Percentiles rank a stretch among this genome's conserved stretches.
phyloP scores from a whole-genome alignment of 164 flowering plant species.

The Houttuynia cordata region DNA sequence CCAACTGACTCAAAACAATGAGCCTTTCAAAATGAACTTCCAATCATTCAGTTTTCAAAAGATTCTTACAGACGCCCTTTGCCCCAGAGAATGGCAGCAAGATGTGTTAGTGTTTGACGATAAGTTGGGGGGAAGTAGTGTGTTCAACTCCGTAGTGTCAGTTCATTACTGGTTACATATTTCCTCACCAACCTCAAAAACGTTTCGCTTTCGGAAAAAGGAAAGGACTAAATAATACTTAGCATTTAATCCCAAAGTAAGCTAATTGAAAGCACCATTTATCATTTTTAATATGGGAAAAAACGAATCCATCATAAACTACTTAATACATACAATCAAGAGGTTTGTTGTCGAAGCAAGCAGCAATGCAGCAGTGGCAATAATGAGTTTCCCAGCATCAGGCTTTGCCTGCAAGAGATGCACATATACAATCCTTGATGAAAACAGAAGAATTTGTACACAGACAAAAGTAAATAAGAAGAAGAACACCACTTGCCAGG shows the following conservation, averaged over 20 bases:
- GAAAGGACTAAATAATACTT: not conserved
- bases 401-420: constrained; percentile 57
- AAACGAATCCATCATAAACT: not conserved
- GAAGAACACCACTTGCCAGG: constrained; percentile 41
- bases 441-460: not conserved
- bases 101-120: too few species aligned
- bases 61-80: too few species aligned
- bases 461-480: not conserved
- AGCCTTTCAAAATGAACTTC: too few species aligned
- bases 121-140: too few species aligned
- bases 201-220: not conserved
- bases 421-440: constrained; percentile 1
- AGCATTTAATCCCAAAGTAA: not conserved
- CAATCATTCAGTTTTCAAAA: too few species aligned
- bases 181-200: not conserved
- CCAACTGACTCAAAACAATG: too few species aligned
- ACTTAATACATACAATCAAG: constrained; percentile 40
- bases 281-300: not conserved
- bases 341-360: constrained; percentile 54
- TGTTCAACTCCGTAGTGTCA: too few species aligned
- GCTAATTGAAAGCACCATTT: too few species aligned
- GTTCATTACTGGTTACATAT: too few species aligned
- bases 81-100: too few species aligned
- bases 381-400: constrained; percentile 49
- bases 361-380: constrained; percentile 63